phyloP scores from a whole-genome alignment of 345 rosid species.

The Gossypium australe region DNA sequence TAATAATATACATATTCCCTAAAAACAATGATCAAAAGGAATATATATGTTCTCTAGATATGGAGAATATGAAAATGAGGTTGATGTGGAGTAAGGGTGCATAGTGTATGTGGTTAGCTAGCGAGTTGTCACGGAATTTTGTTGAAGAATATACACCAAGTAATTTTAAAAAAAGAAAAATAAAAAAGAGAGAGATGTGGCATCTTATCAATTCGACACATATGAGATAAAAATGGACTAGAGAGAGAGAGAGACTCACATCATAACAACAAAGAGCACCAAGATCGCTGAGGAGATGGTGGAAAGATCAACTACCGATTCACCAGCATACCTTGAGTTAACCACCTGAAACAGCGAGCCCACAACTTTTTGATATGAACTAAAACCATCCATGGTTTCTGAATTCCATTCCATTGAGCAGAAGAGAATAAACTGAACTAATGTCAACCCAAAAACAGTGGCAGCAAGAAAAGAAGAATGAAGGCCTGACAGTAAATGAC shows the following conservation, averaged over 20 bases:
- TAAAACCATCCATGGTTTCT: slow-evolving; percentile 15
- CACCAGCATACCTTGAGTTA: slow-evolving; percentile 33
- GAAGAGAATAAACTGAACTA: slow-evolving; percentile 21
- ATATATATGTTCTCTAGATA: no score
- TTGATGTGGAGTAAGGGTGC: no score
- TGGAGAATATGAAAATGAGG: no score
- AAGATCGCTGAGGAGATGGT: slow-evolving; percentile 45
- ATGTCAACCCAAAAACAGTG: slow-evolving; percentile 24
- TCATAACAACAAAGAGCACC: slow-evolving; percentile 57
- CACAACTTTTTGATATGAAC: slow-evolving; percentile 12
- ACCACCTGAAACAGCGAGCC: slow-evolving; percentile 23
- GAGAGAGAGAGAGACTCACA: slow-evolving; percentile 41
- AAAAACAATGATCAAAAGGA: no score
- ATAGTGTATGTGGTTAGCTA: no score
- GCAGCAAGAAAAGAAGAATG: neutral
- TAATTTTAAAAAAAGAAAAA: no score
- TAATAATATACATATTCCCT: no score
- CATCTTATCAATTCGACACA: no score
- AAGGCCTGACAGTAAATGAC: slow-evolving; percentile 18
- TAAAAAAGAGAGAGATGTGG: no score
- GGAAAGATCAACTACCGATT: slow-evolving; percentile 49
- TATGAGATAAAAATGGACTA: neutral
- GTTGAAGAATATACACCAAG: no score
- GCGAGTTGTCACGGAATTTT: no score
- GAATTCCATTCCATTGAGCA: slow-evolving; percentile 37